A percentile compares a stretch with the other conserved stretches of the same genome.
Conservation (phyloP, 139 green algal species). For the Volvox africanus region DNA sequence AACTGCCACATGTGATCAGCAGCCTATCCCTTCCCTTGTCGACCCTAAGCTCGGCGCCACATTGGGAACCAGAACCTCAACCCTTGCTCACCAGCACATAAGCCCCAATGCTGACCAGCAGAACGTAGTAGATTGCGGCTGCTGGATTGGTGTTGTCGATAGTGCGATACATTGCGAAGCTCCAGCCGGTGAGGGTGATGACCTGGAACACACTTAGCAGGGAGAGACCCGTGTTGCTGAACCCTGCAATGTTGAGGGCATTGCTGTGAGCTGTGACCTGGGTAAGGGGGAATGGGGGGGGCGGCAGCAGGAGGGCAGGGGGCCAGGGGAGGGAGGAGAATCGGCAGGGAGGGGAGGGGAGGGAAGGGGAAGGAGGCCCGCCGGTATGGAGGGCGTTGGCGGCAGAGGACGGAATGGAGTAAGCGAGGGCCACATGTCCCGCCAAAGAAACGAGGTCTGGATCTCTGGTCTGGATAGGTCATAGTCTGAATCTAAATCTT, state of each 20-base stretch:
- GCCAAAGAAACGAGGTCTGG: too few species aligned
- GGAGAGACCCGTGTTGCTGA: conserved; percentile 69
- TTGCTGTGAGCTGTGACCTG: neutral
- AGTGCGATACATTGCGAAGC: conserved; percentile 72
- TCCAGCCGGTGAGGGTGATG: conserved; percentile 73
- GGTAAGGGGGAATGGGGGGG: too few species aligned
- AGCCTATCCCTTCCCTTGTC: too few species aligned
- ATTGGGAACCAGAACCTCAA: too few species aligned
- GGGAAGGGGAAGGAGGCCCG: neutral
- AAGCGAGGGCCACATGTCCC: too few species aligned
- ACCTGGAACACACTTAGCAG: conserved; percentile 75
- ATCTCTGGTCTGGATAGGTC: too few species aligned
- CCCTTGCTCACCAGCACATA: conserved; percentile 80
- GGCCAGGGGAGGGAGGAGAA: neutral
- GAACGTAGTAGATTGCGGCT: conserved; percentile 73
- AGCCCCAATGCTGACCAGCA: conserved; percentile 74
- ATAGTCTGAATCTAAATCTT: too few species aligned
- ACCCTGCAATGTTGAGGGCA: conserved; percentile 64
- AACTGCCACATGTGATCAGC: too few species aligned
- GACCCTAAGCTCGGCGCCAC: too few species aligned
- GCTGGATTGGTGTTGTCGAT: conserved; percentile 59
- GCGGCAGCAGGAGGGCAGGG: neutral
- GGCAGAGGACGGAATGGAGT: too few species aligned
- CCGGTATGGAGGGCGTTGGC: too few species aligned
- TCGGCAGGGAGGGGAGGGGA: neutral